A percentile compares a stretch with the other conserved stretches of the same genome.
phyloP scores from a whole-genome alignment of 1,139 yeast genomes.

The Lodderomyces oxycetoniae region DNA sequence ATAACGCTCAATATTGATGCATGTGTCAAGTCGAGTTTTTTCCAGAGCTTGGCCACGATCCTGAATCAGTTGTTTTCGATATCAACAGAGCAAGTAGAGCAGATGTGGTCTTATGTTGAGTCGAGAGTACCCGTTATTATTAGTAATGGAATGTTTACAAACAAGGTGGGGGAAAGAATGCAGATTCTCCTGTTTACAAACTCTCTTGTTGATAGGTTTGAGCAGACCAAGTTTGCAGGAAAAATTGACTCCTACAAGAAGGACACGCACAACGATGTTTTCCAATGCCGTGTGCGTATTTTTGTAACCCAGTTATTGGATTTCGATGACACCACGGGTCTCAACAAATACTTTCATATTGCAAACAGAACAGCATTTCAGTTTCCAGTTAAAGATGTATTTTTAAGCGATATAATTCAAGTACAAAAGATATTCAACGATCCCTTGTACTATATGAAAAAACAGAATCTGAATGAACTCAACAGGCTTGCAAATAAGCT shows the following conservation, averaged over 20 bases:
- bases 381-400: conserved; percentile 18
- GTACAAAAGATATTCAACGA: conserved; percentile 32
- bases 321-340: conserved; percentile 45
- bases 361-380: conserved; percentile 23
- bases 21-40: conserved; percentile 21
- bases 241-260: conserved; percentile 28
- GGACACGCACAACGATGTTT: conserved; percentile 37
- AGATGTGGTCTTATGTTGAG: conserved; percentile 39
- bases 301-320: conserved; percentile 33
- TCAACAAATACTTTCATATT: conserved; percentile 36
- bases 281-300: conserved; percentile 34
- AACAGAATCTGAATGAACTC: conserved; percentile 20
- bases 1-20: conserved; percentile 14
- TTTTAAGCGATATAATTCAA: conserved; percentile 32
- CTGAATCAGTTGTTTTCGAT: conserved; percentile 21
- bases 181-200: conserved; percentile 38
- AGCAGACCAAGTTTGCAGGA: conserved; percentile 17
- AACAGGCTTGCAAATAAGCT: conserved; percentile 22
- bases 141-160: conserved; percentile 23
- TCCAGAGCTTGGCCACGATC: conserved; percentile 19
- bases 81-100: conserved; percentile 20
- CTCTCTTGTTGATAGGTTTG: conserved; percentile 31
- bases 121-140: conserved; percentile 24
- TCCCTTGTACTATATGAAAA: conserved; percentile 32
- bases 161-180: conserved; percentile 32